Percentiles rank a stretch among this genome's conserved stretches.
phyloP scores from a whole-genome alignment of 2,329 filamentous ascomycete species.

The Apiospora koreana region DNA sequence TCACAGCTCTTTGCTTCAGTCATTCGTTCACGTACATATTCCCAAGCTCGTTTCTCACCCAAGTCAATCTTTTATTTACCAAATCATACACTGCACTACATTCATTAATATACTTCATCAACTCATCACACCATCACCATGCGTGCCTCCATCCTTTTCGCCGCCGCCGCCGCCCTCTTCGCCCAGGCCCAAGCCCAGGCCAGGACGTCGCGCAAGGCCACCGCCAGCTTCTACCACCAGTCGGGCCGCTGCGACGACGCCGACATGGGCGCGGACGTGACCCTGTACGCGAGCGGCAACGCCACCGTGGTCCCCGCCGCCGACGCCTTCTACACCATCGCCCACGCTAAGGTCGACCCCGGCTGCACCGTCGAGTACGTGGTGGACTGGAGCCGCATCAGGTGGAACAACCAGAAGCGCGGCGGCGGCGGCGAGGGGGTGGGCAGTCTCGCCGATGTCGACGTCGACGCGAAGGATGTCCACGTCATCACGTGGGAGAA shows the following conservation, averaged over 20 bases:
- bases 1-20: neutral
- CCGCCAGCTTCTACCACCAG: neutral
- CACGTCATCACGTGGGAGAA: neutral
- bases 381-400: neutral
- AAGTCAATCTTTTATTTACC: neutral
- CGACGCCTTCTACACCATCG: neutral
- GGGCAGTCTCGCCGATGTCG: neutral
- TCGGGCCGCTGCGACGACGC: neutral
- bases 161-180: neutral
- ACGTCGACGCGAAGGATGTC: neutral
- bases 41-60: neutral
- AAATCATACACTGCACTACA: too few relatives aligned
- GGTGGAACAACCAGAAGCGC: neutral
- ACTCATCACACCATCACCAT: neutral
- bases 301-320: neutral
- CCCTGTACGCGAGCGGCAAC: neutral
- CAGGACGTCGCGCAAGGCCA: neutral
- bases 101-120: too few relatives aligned
- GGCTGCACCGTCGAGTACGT: neutral
- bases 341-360: neutral
- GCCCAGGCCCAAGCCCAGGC: neutral
- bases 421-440: neutral
- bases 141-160: neutral
- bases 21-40: neutral
- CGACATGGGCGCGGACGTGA: neutral